Evolutionary conservation across 768 basidiomycete species (phyloP).

Genomic region (Mycena vulgaris): DNA sequence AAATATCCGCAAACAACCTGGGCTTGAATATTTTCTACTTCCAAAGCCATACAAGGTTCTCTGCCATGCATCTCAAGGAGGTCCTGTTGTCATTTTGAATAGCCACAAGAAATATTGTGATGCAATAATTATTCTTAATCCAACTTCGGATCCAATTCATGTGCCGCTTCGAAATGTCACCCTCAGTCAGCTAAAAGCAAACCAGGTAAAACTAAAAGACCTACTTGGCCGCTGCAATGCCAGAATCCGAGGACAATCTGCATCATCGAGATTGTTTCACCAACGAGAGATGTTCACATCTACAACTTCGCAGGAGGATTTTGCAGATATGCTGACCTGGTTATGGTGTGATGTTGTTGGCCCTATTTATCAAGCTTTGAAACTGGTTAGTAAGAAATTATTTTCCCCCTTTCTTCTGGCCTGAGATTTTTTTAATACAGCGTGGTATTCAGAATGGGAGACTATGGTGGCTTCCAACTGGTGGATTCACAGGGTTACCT

Average conservation of each 20-base stretch:
- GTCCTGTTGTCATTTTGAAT: not conserved
- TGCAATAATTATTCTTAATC: too few relatives aligned
- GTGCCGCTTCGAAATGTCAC: not conserved
- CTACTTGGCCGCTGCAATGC: not conserved
- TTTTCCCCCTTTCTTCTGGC: not conserved
- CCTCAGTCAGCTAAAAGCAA: not conserved
- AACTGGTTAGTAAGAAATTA: not conserved
- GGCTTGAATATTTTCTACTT: too few relatives aligned
- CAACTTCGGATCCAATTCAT: not conserved
- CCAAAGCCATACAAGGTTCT: too few relatives aligned
- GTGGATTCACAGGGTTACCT: not conserved
- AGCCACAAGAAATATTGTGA: not conserved
- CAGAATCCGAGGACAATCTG: not conserved
- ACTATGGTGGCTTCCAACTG: not conserved
- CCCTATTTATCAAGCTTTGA: not conserved
- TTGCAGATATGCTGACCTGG: not conserved
- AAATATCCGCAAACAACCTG: too few relatives aligned
- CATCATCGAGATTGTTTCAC: not conserved
- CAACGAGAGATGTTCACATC: not conserved
- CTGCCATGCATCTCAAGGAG: too few relatives aligned
- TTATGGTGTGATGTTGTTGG: not conserved
- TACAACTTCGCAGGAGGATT: not conserved
- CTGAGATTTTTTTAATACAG: not conserved
- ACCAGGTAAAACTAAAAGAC: not conserved
- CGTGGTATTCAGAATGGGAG: not conserved